A percentile compares a stretch with the other conserved stretches of the same genome.
Evolutionary conservation across 2,329 filamentous ascomycete genomes (phyloP).

Genomic region (Aspergillus chevalieri): DNA sequence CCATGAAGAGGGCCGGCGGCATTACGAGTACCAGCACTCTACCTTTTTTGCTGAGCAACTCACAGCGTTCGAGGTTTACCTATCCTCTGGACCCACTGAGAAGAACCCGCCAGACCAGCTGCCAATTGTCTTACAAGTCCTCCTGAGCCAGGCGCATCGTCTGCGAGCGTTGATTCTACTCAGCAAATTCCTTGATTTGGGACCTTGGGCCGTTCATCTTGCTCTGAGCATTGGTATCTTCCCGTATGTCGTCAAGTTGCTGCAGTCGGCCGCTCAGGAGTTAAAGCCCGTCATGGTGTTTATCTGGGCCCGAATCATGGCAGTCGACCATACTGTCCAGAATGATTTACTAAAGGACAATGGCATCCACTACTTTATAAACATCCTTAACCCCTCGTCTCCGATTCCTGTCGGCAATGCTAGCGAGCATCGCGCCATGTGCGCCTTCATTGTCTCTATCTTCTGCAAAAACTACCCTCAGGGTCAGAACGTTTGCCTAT

Average conservation of each 20-base stretch:
- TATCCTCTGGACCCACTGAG: slow-evolving; percentile 73
- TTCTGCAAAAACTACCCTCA: slow-evolving; percentile 93
- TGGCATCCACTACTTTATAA: slow-evolving; percentile 93
- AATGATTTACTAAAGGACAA: slow-evolving; percentile 92
- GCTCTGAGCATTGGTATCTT: slow-evolving; percentile 97
- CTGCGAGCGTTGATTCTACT: slow-evolving; percentile 85
- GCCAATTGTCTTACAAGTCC: slow-evolving; percentile 89
- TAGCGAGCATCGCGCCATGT: slow-evolving; percentile 97
- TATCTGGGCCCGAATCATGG: slow-evolving; percentile 94
- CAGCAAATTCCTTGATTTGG: slow-evolving; percentile 88
- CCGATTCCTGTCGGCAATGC: slow-evolving; percentile 78
- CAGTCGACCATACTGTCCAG: slow-evolving; percentile 90
- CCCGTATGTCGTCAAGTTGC: slow-evolving; percentile 92
- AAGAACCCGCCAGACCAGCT: slow-evolving; percentile 89
- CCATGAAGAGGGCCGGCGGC: slow-evolving; percentile 64
- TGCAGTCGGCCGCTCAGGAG: slow-evolving; percentile 91
- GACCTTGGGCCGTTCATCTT: slow-evolving; percentile 97
- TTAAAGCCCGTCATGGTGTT: slow-evolving; percentile 99
- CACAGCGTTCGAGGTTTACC: slow-evolving; percentile 93
- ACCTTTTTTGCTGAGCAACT: slow-evolving; percentile 96
- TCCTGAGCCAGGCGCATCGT: slow-evolving; percentile 91
- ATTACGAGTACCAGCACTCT: slow-evolving; percentile 90
- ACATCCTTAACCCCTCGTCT: slow-evolving; percentile 79
- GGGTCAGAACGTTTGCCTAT: slow-evolving; percentile 85
- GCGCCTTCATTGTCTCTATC: slow-evolving; percentile 93